These are phyloP conservation scores for Skeletonema tropicum DNA, from an alignment of 108 stramenopile species.

Conservation along the genomic window DNA sequence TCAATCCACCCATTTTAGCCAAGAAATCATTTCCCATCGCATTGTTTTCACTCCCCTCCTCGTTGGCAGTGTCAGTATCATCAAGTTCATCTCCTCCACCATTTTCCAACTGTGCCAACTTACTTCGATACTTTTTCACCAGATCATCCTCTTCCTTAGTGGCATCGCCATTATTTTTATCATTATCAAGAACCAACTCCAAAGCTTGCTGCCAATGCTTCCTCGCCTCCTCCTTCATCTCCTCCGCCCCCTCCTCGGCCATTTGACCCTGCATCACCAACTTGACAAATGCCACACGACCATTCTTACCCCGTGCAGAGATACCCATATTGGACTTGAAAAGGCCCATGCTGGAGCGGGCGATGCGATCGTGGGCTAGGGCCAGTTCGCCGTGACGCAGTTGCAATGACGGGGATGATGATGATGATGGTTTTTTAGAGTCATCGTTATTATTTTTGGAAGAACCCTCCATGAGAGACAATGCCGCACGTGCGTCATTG, in stretches of 20 bases:
- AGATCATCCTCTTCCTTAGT: not conserved
- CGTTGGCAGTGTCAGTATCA: not conserved
- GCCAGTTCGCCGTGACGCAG: slow-evolving; percentile 33
- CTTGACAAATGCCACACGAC: slow-evolving; percentile 11
- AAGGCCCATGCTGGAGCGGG: not conserved
- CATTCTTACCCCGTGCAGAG: not conserved
- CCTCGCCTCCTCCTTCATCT: slow-evolving; percentile 16
- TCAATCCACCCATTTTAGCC: slow-evolving; percentile 1
- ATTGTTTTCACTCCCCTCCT: not conserved
- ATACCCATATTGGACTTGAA: slow-evolving; percentile 7
- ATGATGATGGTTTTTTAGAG: slow-evolving; percentile 27
- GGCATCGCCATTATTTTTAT: no score
- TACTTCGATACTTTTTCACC: not conserved
- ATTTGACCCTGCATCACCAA: not conserved
- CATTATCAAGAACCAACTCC: slow-evolving; percentile 1
- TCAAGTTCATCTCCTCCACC: not conserved
- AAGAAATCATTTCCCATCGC: slow-evolving; percentile 11
- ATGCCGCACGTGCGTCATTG: slow-evolving; percentile 70
- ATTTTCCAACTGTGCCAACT: not conserved
- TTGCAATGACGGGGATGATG: not conserved
- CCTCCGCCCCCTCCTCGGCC: not conserved
- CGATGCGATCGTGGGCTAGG: slow-evolving; percentile 22
- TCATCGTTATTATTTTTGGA: slow-evolving; percentile 41
- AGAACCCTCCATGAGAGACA: slow-evolving; percentile 41
- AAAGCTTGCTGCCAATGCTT: slow-evolving; percentile 31